Evolutionary conservation across 805 yeast species (phyloP).

Genomic region (Metschnikowia baotianmanensis): DNA sequence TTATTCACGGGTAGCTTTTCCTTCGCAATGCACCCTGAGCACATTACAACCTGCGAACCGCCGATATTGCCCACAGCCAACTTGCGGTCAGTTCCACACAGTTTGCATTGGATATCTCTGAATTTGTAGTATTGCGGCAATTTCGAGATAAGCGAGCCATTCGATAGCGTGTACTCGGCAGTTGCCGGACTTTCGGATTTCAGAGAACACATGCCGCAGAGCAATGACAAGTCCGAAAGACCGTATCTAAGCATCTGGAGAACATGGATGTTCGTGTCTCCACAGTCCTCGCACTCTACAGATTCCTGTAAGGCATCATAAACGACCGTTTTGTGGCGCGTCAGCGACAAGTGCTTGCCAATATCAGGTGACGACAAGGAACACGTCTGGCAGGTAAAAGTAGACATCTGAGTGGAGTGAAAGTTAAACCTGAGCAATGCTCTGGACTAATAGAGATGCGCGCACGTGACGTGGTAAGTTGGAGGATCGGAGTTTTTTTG

Average conservation of each 20-base stretch:
- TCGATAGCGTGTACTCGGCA: conserved; percentile 49
- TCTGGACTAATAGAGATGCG: background rate
- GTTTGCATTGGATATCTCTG: conserved; percentile 48
- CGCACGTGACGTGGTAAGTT: conserved; percentile 4
- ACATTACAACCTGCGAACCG: conserved; percentile 33
- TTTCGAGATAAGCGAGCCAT: conserved; percentile 54
- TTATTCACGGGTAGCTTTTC: conserved; percentile 6
- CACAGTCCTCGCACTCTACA: conserved; percentile 56
- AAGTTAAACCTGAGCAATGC: background rate
- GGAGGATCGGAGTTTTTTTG: no score
- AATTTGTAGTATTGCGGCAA: conserved; percentile 47
- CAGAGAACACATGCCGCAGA: conserved; percentile 46
- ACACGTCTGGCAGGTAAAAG: conserved; percentile 49
- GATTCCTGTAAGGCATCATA: conserved; percentile 37
- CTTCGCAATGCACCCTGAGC: conserved; percentile 42
- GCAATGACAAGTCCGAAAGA: conserved; percentile 50
- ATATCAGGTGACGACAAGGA: conserved; percentile 33
- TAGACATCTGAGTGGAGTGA: background rate
- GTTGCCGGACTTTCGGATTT: conserved; percentile 42
- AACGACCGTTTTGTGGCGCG: conserved; percentile 49
- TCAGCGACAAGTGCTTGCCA: conserved; percentile 50
- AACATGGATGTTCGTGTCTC: conserved; percentile 52
- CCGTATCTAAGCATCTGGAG: conserved; percentile 51
- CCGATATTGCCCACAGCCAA: conserved; percentile 32
- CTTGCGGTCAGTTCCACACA: conserved; percentile 43